Percentiles rank a stretch among this genome's conserved stretches.
Conservation (phyloP, 345 rosid species). For the Syzygium aromaticum region DNA sequence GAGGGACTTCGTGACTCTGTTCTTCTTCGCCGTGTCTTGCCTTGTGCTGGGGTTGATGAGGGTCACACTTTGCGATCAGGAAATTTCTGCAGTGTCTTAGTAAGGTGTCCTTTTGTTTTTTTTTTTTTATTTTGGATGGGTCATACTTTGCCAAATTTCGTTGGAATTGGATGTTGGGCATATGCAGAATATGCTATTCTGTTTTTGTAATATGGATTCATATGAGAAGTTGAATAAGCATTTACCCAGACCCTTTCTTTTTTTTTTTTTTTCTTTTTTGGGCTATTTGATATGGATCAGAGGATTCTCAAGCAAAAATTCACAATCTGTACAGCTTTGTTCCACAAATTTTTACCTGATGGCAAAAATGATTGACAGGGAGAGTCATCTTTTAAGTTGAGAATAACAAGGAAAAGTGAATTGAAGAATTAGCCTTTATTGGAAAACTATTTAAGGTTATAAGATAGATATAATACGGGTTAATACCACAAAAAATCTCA, state of each 20-base stretch:
- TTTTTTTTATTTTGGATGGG: background rate
- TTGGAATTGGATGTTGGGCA: background rate
- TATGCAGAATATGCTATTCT: constrained; percentile 31
- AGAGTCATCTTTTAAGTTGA: background rate
- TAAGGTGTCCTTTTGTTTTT: background rate
- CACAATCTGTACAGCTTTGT: background rate
- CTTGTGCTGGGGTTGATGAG: constrained; percentile 74
- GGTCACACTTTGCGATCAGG: constrained; percentile 55
- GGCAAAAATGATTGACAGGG: background rate
- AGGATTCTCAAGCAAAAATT: background rate
- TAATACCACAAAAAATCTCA: too few species aligned
- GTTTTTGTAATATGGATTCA: constrained; percentile 15
- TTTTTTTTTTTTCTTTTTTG: background rate
- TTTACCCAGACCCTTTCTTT: background rate
- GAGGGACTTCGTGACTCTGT: constrained; percentile 64
- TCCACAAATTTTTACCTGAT: background rate
- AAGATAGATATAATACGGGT: too few species aligned
- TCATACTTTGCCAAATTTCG: background rate
- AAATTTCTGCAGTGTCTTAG: background rate
- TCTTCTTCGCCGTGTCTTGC: constrained; percentile 72
- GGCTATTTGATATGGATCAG: background rate
- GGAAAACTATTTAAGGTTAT: too few species aligned
- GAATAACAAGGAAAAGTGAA: too few species aligned
- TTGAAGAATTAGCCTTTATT: too few species aligned
- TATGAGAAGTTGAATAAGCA: background rate